Base-by-base conservation (phyloP, 2,329 filamentous ascomycete species). In the Emergomyces africanus region DNA sequence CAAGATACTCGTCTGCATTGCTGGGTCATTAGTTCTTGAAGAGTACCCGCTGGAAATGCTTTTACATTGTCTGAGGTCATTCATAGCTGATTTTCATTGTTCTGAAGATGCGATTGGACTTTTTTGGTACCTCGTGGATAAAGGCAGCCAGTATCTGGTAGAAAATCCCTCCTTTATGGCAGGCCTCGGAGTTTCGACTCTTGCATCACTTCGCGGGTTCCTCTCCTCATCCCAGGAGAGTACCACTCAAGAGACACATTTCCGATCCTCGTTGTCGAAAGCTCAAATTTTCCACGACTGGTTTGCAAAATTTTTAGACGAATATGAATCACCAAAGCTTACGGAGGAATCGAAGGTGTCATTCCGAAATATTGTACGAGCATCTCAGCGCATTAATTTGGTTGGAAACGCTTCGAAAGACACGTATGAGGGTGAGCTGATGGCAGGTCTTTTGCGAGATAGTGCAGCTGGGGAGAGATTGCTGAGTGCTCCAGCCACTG, bases 11-110 rank as follows among this genome's bases (percentile, higher is more conserved):
- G 80, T 97, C 30, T 87, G 84, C 61, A 76, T 97, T 51, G 87
- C 90, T 30, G 90, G 90, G 0, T 71, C 82, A 0, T 79, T 85
- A 56, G 88, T 88, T n/a, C 78, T 87, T 28, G 77, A 83, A 46
- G 88, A 87, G 0, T 97, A 97, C 68, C 88, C 90, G 12, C 72
- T 96, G 15, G 89, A 99, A 71, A 94, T 96, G 88, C 79, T 95
- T 0, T 78, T 99, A 1, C 88, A 90, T 66, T 86, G 88, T 1
- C 78, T 96, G 23, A 81, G 87, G 10, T 84, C 85, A 0, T 95
- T 90, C 64, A 77, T 97, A 5, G 86, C 86, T 1, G 87, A 97
- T 65, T 81, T 86, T 0, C 87, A 95, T 68, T 97, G 92, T 71
- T 88, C 91, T 10, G 89, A 96, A 68, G 94, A 99, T 74, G 86